These are phyloP conservation scores for Colletotrichum sp. DNA, from an alignment of 2,329 filamentous ascomycete species.

Conservation along the genomic window DNA sequence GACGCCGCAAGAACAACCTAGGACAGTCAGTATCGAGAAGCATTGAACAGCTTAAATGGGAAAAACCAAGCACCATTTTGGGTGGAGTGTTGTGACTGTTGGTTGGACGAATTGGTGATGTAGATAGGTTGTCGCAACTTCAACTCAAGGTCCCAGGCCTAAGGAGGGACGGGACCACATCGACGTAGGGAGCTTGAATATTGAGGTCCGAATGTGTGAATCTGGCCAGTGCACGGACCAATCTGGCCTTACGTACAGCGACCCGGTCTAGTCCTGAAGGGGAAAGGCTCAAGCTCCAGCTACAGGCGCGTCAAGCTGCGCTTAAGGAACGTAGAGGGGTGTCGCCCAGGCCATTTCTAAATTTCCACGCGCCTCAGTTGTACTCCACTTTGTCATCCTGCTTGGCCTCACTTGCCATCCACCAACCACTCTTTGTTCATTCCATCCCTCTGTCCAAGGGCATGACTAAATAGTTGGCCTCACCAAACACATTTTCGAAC, in stretches of 20 bases:
- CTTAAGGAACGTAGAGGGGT: slow-evolving; percentile 16
- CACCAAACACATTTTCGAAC: background rate
- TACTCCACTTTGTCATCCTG: slow-evolving; percentile 1
- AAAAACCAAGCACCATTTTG: slow-evolving; percentile 18
- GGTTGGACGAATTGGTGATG: slow-evolving; percentile 12
- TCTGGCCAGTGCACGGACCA: slow-evolving; percentile 26
- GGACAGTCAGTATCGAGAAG: slow-evolving; percentile 3
- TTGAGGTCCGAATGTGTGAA: slow-evolving; percentile 25
- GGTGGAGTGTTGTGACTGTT: background rate
- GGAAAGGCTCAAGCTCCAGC: background rate
- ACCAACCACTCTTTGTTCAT: background rate
- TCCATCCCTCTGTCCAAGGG: background rate
- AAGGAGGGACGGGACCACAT: slow-evolving; percentile 14
- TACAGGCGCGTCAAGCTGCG: slow-evolving; percentile 1
- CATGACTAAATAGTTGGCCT: background rate
- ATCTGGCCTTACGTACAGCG: slow-evolving; percentile 4
- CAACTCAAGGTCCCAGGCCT: slow-evolving; percentile 5
- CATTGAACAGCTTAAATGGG: background rate
- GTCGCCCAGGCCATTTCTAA: slow-evolving; percentile 4
- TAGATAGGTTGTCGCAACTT: slow-evolving; percentile 19
- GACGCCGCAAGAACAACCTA: slow-evolving; percentile 98
- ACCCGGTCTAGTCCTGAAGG: background rate
- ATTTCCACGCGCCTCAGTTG: slow-evolving; percentile 14
- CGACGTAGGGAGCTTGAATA: slow-evolving; percentile 18
- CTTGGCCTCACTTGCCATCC: background rate